Base-by-base conservation (phyloP, 1,139 yeast species). In the Yamadazyma sp. region DNA sequence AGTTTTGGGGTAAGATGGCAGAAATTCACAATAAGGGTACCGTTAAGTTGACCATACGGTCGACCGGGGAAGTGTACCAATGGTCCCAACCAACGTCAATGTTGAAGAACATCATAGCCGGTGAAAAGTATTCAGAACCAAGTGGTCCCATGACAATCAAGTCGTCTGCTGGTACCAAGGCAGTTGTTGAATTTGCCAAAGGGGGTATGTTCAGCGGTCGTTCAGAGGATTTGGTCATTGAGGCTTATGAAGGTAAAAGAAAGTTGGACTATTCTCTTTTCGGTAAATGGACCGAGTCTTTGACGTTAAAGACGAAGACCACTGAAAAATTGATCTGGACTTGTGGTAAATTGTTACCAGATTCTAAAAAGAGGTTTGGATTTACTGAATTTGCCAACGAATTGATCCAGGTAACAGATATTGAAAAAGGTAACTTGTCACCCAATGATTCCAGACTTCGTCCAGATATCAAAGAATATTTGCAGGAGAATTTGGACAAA, bases 41-140 rank as follows among this genome's bases (percentile, higher is more conserved):
- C 11, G 67, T 83, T 5, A 73, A 73, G 34, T 67, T 89, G 35
- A 69, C 72, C 1, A 67, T 82, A 33, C 78, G 74, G 53, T 43
- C 62, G 8, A 73, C 86, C 0, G 90, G 90, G 4, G 95, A 86
- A 52, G 70, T 73, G 4, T 86, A 80, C 54, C 77, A 80, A 43
- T 92, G 95, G 92, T 59, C 67, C 14, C 92, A 84, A 50, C 97
- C 98, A 8, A 79, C 86, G 1, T 81, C 95, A 0, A 73, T 87
- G 55, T 66, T 92, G 54, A 83, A 92, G 52, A 90, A 90, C 54
- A 73, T 92, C 38, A 82, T 92, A 54, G 96, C 97, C 3, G 98
- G 98, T 22, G 97, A 92, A 53, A 86, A 88, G 58, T 92, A 89
- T 58, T 71, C 88, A n/a, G 98, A 92, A 57, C 98, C 98, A 2